Conservation (phyloP, 1,139 yeast genomes). For the Wickerhamomyces sp. region DNA sequence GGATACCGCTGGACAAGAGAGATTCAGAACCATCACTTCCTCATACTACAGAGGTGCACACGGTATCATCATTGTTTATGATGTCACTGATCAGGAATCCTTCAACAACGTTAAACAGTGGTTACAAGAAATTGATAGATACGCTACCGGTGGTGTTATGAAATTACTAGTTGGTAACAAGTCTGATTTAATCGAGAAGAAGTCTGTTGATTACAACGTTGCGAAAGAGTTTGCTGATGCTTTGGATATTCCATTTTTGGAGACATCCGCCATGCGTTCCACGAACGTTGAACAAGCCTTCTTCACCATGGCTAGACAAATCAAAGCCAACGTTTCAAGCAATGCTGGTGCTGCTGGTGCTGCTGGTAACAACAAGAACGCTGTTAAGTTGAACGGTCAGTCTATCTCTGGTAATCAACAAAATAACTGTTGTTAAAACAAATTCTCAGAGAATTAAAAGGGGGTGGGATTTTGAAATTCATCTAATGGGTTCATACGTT, state of each 20-base stretch:
- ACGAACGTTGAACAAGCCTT: slow-evolving; percentile 98
- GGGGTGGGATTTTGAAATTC: too few relatives aligned
- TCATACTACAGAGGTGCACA: slow-evolving; percentile 98
- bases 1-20: slow-evolving; percentile 99
- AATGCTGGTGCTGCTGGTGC: slow-evolving; percentile 38
- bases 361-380: slow-evolving; percentile 31
- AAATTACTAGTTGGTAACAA: slow-evolving; percentile 95
- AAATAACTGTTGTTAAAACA: slow-evolving; percentile 69
- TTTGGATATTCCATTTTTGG: slow-evolving; percentile 91
- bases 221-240: slow-evolving; percentile 98
- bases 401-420: slow-evolving; percentile 65
- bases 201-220: slow-evolving; percentile 91
- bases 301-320: slow-evolving; percentile 97
- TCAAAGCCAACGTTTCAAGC: slow-evolving; percentile 92
- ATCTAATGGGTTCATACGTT: too few relatives aligned
- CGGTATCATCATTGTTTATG: slow-evolving; percentile 96
- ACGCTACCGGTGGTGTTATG: slow-evolving; percentile 97
- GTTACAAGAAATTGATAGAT: slow-evolving; percentile 97
- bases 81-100: slow-evolving; percentile 96
- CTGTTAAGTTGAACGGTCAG: slow-evolving; percentile 87
- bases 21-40: slow-evolving; percentile 96
- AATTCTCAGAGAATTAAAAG: slow-evolving; percentile 1
- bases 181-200: slow-evolving; percentile 90
- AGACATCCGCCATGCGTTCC: slow-evolving; percentile 92
- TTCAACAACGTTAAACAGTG: slow-evolving; percentile 97